Base-by-base conservation (phyloP, 2,329 filamentous ascomycete genomes). In the Cladophialophora chaetospira region DNA sequence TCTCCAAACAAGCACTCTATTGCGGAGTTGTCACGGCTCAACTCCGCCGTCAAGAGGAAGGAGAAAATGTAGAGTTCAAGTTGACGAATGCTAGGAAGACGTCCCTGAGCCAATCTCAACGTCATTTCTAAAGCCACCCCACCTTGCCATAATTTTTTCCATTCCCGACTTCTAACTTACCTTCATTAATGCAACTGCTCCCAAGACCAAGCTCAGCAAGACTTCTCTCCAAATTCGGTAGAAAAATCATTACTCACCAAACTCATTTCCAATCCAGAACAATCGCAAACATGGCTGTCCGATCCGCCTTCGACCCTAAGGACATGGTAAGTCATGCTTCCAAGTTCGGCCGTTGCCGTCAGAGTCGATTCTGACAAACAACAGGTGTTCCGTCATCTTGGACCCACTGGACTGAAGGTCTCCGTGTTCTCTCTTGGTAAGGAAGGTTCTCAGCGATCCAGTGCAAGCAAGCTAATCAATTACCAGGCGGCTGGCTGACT, bases 341-440 rank as follows among this genome's bases (percentile, higher is more conserved):
- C 3, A 15, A 8, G 13, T 11, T 31, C 15, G 23, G 35, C 23
- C 25, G 4, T 11, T 29, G 2, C 43, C 15, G 11, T 19, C 43
- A 53, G 15, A 54, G 40, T 33, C 4, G 13, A 36, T 29, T 26
- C 48, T 36, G 25, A 15, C 33, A n/a, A 3, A 10, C 33, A 23
- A 72, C 61, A 88, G 88, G 44, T 63, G 40, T 63, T 63, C 52
- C 83, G 86, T 63, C 84, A 84, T 71, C 77, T 88, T 8, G 86
- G 87, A 66, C 81, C 80, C 43, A 86, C 86, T 8, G 88, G 88
- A 53, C 80, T 91, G 17, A 84, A 89, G 71, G 86, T 91, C 31
- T 91, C 87, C 43, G 81, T 84, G 47, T 85, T 91, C 62, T 86
- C 85, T 1, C 77, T 91, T 3, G 88, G 60, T 62, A 60, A 19